Base-by-base conservation (phyloP, 306 rosid genomes). In the Trichosanthes truncata region DNA sequence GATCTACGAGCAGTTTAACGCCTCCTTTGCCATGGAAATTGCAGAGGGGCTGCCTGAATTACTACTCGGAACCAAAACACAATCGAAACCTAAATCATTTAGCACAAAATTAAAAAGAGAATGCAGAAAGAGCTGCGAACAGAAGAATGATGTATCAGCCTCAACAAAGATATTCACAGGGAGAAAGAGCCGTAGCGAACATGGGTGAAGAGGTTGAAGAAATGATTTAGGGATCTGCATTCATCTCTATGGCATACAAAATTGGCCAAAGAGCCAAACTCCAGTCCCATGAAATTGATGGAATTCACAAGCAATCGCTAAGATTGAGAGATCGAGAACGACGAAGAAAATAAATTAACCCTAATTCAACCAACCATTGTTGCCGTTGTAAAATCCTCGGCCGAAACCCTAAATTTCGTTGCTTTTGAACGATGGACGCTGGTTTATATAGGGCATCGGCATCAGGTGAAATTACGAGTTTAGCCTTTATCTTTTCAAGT, bases 191-290 rank as follows among this genome's bases (percentile, higher is more conserved):
- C 76, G 52, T 7, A 67, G 84, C 83, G 77, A 75, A 84, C 9
- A 78, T 12, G 5, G 59, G 74, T 68, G 84, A 82, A 65, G 81
- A 82, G 72, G 81, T 74, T 86, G 89, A 83, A 66, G 43, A 51
- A n/a, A 83, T 63, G 61, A n/a, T 85, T 10, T 93, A 14, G 96
- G 94, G 92, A 74, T 86, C 93, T 87, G 91, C 88, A 93, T 93
- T 93, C 97, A 93, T 93, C 96, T 87, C 97, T 29, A 91, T 29
- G 93, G 90, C 92, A 89, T 89, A 0, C 62, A 1, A 1, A 75
- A 78, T 10, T 61, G 86, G 89, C 94, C 97, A 86, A 87, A 93
- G 97, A 91, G 96, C 79, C 91, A 93, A 91, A 93, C 97, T 91
- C 86, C 92, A 89, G 91, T 78, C 94, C 97, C 95, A 62, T 60